Evolutionary conservation across 2,329 filamentous ascomycete species (phyloP), one percentile per base, ranked within the genome.

Genomic region (Cyclaneusma minus): DNA sequence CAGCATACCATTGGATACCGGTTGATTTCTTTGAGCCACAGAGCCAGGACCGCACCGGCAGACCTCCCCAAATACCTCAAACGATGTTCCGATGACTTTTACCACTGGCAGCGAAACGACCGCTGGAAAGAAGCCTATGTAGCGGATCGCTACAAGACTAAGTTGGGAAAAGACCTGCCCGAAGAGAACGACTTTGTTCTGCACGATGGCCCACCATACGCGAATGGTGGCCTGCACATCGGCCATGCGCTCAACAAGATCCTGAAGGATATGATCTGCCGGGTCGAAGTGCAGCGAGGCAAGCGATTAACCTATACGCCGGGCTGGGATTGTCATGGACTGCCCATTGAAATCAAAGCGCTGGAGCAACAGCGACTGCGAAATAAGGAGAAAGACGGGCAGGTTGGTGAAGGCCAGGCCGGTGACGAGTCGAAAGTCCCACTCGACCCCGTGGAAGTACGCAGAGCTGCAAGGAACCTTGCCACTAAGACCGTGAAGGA

Each of bases 221-320:
- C 89, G 36, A 98, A 98, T 55, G 89, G 89, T 9, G 68, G 66
- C 22, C 65, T 98, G 7, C 89, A 98, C 45, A 72, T 91, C 33
- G 89, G 89, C 3, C 89, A 98, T 59, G 84, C 89, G 18, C 59
- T 98, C 46, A 98, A 98, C 54, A 98, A 98, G 56, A 77, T 95
- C 40, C 62, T 93, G 32, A 98, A 98, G 58, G 89, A 98, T 52
- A 80, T 95, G 43, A 81, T 92, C 34, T 64, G 84, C 40, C 70
- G 89, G 21, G 72, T 77, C 34, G 73, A 93, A 54, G 58, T 95
- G 33, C 71, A 80, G 33, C 66, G 76, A 44, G 89, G 63, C 40
- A 42, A 40, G 43, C 24, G 30, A 13, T 16, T 95, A 17, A 62
- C 72, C 20, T 98, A 91, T 45, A 62, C 84, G 10, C 89, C 89